These are phyloP conservation scores for Centrapalus pauciflorus DNA, from an alignment of 129 eudicot genomes.

Conservation along the genomic window DNA sequence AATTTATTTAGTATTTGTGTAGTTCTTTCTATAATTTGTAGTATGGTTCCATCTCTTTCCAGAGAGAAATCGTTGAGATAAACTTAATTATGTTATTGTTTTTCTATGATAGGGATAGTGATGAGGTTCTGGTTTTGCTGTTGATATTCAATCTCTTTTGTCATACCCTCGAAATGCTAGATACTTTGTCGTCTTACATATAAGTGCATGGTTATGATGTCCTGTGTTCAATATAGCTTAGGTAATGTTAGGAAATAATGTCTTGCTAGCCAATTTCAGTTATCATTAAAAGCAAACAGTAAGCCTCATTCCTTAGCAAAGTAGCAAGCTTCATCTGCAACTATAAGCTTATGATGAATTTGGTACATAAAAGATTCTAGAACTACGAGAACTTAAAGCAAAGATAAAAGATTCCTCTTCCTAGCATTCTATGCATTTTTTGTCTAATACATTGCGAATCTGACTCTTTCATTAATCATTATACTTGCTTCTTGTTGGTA, in stretches of 20 bases:
- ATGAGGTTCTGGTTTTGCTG: background rate
- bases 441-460: too few relatives aligned
- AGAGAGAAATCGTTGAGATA: too few relatives aligned
- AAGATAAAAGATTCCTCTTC: background rate
- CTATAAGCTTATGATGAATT: background rate
- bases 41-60: background rate
- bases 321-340: background rate
- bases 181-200: background rate
- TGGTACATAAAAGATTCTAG: background rate
- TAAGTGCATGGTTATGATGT: background rate
- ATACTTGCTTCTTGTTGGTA: slow-evolving; percentile 17
- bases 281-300: background rate
- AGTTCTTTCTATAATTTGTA: background rate
- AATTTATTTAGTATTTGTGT: background rate
- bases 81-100: background rate
- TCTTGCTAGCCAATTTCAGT: background rate
- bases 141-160: background rate
- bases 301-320: too few relatives aligned
- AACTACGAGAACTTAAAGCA: background rate
- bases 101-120: background rate
- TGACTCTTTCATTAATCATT: too few relatives aligned
- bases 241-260: background rate
- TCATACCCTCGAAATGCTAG: background rate
- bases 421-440: background rate
- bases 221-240: background rate